phyloP scores from a whole-genome alignment of 1,284 basidiomycete species.

The Erythrobasidium hasegawianum region DNA sequence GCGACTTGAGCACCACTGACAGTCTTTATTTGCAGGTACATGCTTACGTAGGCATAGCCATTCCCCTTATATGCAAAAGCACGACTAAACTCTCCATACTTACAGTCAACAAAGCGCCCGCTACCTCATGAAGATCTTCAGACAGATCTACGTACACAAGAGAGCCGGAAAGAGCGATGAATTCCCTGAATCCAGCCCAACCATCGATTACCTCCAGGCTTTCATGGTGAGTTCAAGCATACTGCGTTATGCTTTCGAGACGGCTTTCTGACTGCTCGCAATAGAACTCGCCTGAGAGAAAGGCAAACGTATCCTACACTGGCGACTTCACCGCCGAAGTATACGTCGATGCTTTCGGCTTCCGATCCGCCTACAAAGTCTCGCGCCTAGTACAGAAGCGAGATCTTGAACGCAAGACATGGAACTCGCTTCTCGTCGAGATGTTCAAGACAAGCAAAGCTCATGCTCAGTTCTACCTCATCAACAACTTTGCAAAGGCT shows the following conservation, averaged over 20 bases:
- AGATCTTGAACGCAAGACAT: conserved; percentile 48
- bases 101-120: conserved; percentile 50
- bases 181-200: conserved; percentile 27
- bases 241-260: too few relatives aligned
- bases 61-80: too few relatives aligned
- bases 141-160: conserved; percentile 36
- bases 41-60: conserved; percentile 8
- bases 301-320: conserved; percentile 42
- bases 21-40: too few relatives aligned
- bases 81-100: conserved; percentile 45
- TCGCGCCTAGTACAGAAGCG: conserved; percentile 49
- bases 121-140: conserved; percentile 49
- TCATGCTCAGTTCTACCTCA: conserved; percentile 46
- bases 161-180: conserved; percentile 34
- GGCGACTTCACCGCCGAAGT: conserved; percentile 47
- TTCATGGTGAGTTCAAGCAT: conserved; percentile 6
- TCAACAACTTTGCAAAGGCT: conserved; percentile 50
- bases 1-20: too few relatives aligned
- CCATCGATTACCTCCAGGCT: conserved; percentile 1
- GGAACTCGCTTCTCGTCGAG: conserved; percentile 50
- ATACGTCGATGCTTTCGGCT: conserved; percentile 50
- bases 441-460: conserved; percentile 48
- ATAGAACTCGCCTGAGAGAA: conserved; percentile 36
- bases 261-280: too few relatives aligned
- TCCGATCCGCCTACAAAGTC: conserved; percentile 50